Evolutionary conservation across 2,329 filamentous ascomycete species (phyloP), one percentile per base, ranked within the genome.

Genomic region (Zymoseptoria tritici): DNA sequence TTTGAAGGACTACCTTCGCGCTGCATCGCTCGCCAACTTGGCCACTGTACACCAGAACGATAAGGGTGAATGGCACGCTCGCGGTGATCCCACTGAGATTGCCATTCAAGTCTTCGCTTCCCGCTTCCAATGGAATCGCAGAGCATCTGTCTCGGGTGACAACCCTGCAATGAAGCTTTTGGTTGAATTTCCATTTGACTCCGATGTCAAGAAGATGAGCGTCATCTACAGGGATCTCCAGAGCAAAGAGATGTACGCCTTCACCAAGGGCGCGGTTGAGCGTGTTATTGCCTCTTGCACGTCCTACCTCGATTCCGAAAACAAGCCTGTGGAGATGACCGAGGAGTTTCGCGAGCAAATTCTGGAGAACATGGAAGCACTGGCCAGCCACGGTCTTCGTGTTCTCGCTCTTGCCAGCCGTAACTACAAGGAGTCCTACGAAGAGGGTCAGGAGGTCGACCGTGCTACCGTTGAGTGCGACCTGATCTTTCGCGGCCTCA

Each of bases 401-500:
- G 86, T 89, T 4, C 78, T 90, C 21, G 85, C 85, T 9, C 74
- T 90, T 2, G 86, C 87, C 20, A 81, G 80, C 66, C 80, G 74
- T 62, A 65, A 73, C 66, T 72, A 75, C 60, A 69, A 73, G 53
- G 65, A 67, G 19, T 46, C 62, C 4, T 68, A 66, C 50, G 57
- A 62, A 49, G 87, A 87, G 85, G 68, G 67, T 24, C 67, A 73
- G 0, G 76, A 79, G 22, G 74, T 79, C 8, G 73, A 74, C 29
- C 88, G 91, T 5, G 75, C 78, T 5, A 75, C 80, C 4, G 82
- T 93, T 13, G 91, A 95, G 71, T 77, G 78, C 42, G 79, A 83
- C 29, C 82, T 96, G 31, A 82, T 80, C 2, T 89, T 95, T 62
- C 82, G 90, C 13, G 92, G 91, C n/a, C 81, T 96, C 9, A 86